Evolutionary conservation across 371 early-diverging fungal species (phyloP).

Genomic region (Syncephalastrum racemosum): DNA sequence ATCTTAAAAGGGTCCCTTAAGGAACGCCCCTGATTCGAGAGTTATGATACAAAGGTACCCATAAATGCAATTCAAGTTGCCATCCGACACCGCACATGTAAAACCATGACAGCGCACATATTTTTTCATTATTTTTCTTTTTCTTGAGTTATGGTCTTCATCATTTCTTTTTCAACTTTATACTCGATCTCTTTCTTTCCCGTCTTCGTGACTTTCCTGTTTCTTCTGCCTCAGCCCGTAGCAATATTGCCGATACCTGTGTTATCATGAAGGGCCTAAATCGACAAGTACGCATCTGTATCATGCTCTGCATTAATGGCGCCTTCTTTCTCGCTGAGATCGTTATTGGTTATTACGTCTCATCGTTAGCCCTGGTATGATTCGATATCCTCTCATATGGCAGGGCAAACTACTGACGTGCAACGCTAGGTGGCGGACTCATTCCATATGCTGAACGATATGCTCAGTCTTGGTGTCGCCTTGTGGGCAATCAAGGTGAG

Average conservation of each 20-base stretch:
- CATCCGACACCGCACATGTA: too few relatives aligned
- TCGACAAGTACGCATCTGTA: conserved; percentile 37
- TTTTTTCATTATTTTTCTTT: too few relatives aligned
- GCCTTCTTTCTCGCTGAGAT: conserved; percentile 79
- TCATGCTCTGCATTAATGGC: conserved; percentile 66
- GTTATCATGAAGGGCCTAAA: conserved; percentile 4
- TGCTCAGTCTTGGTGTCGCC: conserved; percentile 80
- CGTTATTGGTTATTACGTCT: conserved; percentile 71
- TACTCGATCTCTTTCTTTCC: too few relatives aligned
- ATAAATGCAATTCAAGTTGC: too few relatives aligned
- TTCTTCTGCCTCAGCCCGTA: too few relatives aligned
- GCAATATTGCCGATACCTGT: neutral
- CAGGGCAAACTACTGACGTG: neutral
- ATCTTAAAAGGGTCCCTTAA: too few relatives aligned
- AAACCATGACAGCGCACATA: too few relatives aligned
- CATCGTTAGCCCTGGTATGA: conserved; percentile 76
- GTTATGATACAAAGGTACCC: too few relatives aligned
- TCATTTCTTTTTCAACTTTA: too few relatives aligned
- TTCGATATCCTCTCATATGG: neutral
- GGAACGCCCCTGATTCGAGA: too few relatives aligned
- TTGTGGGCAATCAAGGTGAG: conserved; percentile 77
- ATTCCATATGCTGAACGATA: conserved; percentile 92
- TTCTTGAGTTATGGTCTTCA: too few relatives aligned
- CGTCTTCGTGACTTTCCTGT: too few relatives aligned
- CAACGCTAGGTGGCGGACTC: conserved; percentile 75